A percentile compares a stretch with the other conserved stretches of the same genome.
phyloP scores from a whole-genome alignment of 805 yeast species.

The Candida hispaniensis region DNA sequence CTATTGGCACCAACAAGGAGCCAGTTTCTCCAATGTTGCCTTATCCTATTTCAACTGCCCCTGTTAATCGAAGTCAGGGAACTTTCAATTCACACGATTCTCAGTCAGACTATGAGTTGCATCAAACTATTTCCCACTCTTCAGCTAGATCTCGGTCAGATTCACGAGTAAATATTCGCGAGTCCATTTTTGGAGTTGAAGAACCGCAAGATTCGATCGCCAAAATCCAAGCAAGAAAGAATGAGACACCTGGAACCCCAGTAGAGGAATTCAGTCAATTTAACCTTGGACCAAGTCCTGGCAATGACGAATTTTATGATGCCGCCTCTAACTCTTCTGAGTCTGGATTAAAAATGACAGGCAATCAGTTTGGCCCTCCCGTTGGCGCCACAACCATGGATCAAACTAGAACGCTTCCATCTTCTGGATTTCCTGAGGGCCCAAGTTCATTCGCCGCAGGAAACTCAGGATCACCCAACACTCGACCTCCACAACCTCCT shows the following conservation, averaged over 20 bases:
- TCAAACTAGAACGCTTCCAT: conserved; percentile 7
- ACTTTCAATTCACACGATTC: conserved; percentile 5
- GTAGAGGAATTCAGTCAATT: too few species aligned
- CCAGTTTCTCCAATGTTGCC: conserved; percentile 22
- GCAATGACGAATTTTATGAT: background rate
- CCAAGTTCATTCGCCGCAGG: conserved; percentile 2
- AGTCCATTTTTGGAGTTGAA: conserved; percentile 21
- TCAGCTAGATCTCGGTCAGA: too few species aligned
- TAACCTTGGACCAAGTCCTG: conserved; percentile 1
- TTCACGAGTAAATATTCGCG: conserved; percentile 23
- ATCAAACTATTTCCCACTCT: too few species aligned
- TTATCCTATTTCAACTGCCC: conserved; percentile 11
- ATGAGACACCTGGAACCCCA: too few species aligned
- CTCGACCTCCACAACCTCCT: conserved; percentile 11
- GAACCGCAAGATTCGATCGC: conserved; percentile 21
- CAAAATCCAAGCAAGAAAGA: conserved; percentile 18
- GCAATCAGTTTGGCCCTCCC: background rate
- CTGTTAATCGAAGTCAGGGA: conserved; percentile 9
- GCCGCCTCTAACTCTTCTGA: background rate
- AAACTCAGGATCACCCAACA: conserved; percentile 1
- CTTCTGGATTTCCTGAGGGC: conserved; percentile 10
- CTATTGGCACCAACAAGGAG: conserved; percentile 21
- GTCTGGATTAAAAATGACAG: background rate
- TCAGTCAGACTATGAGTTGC: too few species aligned
- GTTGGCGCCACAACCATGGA: background rate